Evolutionary conservation across 1,284 basidiomycete species (phyloP).

Genomic region (Ganoderma meredithae): DNA sequence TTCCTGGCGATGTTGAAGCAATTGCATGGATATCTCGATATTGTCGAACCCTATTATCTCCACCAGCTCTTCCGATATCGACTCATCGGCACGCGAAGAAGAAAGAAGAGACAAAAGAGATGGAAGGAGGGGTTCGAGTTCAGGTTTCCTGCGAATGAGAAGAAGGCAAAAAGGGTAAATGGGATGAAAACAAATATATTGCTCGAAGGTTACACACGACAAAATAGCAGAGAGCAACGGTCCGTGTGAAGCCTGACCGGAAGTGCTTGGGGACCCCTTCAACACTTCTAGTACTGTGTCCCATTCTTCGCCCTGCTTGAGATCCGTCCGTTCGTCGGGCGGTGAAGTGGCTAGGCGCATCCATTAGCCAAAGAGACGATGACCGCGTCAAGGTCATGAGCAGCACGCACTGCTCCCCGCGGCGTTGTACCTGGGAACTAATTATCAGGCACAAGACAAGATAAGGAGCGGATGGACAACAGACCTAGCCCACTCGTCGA

Average conservation of each 20-base stretch:
- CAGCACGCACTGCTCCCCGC: conserved; percentile 21
- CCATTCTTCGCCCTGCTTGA: conserved; percentile 32
- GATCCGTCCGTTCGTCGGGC: conserved; percentile 9
- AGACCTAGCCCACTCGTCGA: conserved; percentile 48
- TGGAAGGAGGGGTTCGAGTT: conserved; percentile 41
- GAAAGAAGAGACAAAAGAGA: conserved; percentile 42
- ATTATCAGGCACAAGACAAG: conserved; percentile 10
- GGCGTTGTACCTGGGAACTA: conserved; percentile 19
- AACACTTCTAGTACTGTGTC: conserved; percentile 39
- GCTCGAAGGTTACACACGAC: conserved; percentile 40
- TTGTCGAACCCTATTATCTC: conserved; percentile 91
- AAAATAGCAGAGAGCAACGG: conserved; percentile 39
- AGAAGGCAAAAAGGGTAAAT: conserved; percentile 13
- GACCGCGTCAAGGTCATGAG: not conserved
- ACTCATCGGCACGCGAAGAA: conserved; percentile 59
- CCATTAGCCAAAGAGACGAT: conserved; percentile 5
- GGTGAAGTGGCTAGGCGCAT: conserved; percentile 12
- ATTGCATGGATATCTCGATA: conserved; percentile 71
- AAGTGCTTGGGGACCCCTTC: conserved; percentile 8
- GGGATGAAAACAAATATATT: conserved; percentile 22
- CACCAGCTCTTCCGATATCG: conserved; percentile 80
- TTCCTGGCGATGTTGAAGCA: conserved; percentile 56
- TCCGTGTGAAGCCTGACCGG: conserved; percentile 13
- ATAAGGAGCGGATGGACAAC: conserved; percentile 13
- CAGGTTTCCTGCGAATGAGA: conserved; percentile 40